Evolutionary conservation across 768 basidiomycete species (phyloP).

Genomic region (Xerocomellus dryophilus): DNA sequence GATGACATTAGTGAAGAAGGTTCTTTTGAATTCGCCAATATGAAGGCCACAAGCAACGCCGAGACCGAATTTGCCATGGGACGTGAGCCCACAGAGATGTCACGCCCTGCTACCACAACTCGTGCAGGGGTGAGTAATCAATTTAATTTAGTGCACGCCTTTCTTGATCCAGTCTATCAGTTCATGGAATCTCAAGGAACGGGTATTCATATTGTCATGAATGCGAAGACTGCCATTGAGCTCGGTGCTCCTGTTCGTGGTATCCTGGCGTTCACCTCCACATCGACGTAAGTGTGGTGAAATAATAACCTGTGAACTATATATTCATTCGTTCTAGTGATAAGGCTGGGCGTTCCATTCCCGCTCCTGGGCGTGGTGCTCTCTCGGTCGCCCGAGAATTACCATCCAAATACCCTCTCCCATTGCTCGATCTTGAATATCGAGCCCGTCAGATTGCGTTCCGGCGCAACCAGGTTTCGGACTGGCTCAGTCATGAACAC

Average conservation of each 20-base stretch:
- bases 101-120: conserved; percentile 93
- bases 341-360: conserved; percentile 97
- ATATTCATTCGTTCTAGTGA: conserved; percentile 51
- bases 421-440: conserved; percentile 81
- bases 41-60: conserved; percentile 98
- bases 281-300: conserved; percentile 72
- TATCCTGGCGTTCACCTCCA: conserved; percentile 93
- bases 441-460: conserved; percentile 92
- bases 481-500: conserved; percentile 92
- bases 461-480: conserved; percentile 91
- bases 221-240: conserved; percentile 90
- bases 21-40: conserved; percentile 98
- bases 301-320: not conserved
- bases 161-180: conserved; percentile 31
- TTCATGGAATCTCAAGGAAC: conserved; percentile 98
- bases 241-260: conserved; percentile 92
- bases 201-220: conserved; percentile 97
- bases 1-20: conserved; percentile 99
- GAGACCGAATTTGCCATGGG: conserved; percentile 99
- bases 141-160: not conserved
- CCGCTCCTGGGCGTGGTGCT: conserved; percentile 93
- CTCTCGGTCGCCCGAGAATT: conserved; percentile 86
- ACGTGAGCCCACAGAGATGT: conserved; percentile 98
- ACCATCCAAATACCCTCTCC: conserved; percentile 70
- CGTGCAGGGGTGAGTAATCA: conserved; percentile 74